Evolutionary conservation across 2,329 filamentous ascomycete genomes (phyloP).

Genomic region (Lachnum nothofagi): DNA sequence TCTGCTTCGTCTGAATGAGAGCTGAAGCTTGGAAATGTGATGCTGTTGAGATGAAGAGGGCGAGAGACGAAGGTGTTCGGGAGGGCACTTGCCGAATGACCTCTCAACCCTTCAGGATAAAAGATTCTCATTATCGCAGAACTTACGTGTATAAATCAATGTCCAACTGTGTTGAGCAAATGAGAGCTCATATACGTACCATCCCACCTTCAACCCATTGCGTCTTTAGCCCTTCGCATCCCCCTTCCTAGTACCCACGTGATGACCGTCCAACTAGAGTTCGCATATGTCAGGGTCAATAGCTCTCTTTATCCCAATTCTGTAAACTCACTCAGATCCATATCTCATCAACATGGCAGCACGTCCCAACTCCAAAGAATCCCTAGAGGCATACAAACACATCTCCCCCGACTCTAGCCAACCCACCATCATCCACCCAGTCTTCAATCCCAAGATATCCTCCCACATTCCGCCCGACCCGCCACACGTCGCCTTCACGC

Average conservation of each 20-base stretch:
- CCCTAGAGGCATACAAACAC: constrained; percentile 25
- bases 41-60: no score
- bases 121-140: no score
- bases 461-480: constrained; percentile 17
- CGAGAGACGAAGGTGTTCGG: no score
- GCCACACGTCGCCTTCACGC: constrained; percentile 17
- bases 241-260: not conserved
- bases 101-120: no score
- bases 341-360: not conserved
- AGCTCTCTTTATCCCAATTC: not conserved
- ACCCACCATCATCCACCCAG: constrained; percentile 20
- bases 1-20: no score
- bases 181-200: no score
- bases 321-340: not conserved
- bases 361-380: no score
- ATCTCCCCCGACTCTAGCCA: constrained; percentile 22
- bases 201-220: no score
- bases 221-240: not conserved
- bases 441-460: constrained; percentile 22
- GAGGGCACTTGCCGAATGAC: no score
- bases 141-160: no score
- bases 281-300: not conserved
- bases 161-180: no score
- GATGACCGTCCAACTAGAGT: not conserved
- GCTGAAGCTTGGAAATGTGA: no score